Evolutionary conservation across 2,329 filamentous ascomycete genomes (phyloP).

Genomic region (Sporothrix schenckii): DNA sequence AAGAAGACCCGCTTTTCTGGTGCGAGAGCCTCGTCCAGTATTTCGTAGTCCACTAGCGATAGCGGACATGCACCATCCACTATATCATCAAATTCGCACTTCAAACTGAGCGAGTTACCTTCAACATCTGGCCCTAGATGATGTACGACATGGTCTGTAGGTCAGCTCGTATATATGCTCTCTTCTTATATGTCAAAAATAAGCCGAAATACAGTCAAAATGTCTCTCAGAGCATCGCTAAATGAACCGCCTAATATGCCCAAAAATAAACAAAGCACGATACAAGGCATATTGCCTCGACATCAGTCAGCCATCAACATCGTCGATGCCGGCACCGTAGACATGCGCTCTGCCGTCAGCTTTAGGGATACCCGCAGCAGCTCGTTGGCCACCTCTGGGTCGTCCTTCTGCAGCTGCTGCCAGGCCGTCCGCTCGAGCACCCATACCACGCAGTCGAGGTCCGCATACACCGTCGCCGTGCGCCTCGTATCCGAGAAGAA

Average conservation of each 20-base stretch:
- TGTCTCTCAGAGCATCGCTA: not conserved
- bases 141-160: not conserved
- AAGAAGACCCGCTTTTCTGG: slow-evolving; percentile 23
- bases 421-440: slow-evolving; percentile 72
- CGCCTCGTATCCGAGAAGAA: slow-evolving; percentile 91
- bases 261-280: not conserved
- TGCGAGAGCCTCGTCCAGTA: slow-evolving; percentile 10
- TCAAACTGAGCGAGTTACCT: no score
- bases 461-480: slow-evolving; percentile 83
- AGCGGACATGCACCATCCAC: not conserved
- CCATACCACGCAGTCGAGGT: slow-evolving; percentile 83
- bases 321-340: slow-evolving; percentile 37
- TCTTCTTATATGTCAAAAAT: not conserved
- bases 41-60: not conserved
- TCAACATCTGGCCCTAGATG: no score
- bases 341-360: slow-evolving; percentile 90
- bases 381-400: slow-evolving; percentile 80
- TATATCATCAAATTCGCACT: not conserved
- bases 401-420: slow-evolving; percentile 69
- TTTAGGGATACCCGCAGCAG: slow-evolving; percentile 86
- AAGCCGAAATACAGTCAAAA: not conserved
- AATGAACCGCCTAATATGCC: not conserved
- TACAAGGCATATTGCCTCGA: not conserved
- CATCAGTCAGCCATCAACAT: slow-evolving; percentile 36
- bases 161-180: not conserved